Evolutionary conservation across 257 asterid genomes (phyloP).

Genomic region (Nicotiana otophora): DNA sequence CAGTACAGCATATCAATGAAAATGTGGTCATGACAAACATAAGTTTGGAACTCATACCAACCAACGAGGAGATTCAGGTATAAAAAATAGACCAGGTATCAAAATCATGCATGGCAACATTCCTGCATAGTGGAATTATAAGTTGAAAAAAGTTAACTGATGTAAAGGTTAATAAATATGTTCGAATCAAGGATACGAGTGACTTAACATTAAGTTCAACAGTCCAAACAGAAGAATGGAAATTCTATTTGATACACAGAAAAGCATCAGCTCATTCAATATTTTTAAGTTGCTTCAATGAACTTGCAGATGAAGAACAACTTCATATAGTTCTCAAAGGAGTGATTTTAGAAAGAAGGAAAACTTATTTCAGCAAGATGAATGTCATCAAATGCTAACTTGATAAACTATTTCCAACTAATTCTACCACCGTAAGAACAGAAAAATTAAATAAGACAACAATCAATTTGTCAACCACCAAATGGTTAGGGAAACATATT

Average conservation of each 20-base stretch:
- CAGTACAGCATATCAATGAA: slow-evolving; percentile 3
- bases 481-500: not conserved
- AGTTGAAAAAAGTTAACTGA: not conserved
- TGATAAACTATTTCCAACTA: not conserved
- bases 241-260: not conserved
- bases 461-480: not conserved
- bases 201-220: not conserved
- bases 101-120: slow-evolving; percentile 72
- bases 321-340: not conserved
- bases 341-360: not conserved
- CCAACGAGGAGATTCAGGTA: slow-evolving; percentile 99
- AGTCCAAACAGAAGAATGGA: not conserved
- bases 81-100: slow-evolving; percentile 86
- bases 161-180: not conserved
- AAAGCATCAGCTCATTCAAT: not conserved
- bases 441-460: not conserved
- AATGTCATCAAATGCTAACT: not conserved
- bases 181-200: not conserved
- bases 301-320: not conserved
- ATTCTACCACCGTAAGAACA: not conserved
- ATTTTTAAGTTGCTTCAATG: not conserved
- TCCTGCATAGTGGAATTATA: slow-evolving; percentile 35
- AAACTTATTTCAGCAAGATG: not conserved
- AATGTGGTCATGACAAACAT: slow-evolving; percentile 7
- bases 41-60: slow-evolving; percentile 53